Base-by-base conservation (phyloP, 371 early-diverging fungal species). In the Dichotomocladium elegans region DNA sequence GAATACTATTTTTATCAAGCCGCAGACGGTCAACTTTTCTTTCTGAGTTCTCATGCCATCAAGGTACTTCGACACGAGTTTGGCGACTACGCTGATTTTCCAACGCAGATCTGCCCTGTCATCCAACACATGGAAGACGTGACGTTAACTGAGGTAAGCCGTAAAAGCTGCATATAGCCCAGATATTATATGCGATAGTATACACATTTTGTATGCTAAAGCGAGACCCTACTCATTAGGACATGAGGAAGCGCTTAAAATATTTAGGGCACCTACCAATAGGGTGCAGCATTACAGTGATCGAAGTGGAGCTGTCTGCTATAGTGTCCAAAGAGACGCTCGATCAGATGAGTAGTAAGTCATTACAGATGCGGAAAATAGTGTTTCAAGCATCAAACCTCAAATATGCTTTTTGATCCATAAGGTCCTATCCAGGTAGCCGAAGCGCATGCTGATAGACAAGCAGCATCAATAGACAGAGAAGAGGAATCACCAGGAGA, bases 41-140 rank as follows among this genome's bases (percentile, higher is more conserved):
- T 87, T 57, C 77, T 94, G 45, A 89, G 92, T 42, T 92, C 94
- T 9, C 70, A 91, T 10, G 86, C 90, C 58, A 81, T 89, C 60
- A 84, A 87, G 22, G 72, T 91, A 4, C 63, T 94, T 42, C 80
- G 80, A 40, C 72, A 83, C 24, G 84, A 86, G 44, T 83, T 79
- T 53, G 80, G 72, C 3, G 63, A 58, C 9, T 89, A 86, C 56
- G 66, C 63, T 14, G 15, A 46, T 12, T 82, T 84, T 51, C 82
- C 85, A 10, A 25, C 12, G n/a, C n/a, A n/a, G 21, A 33, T 48
- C 11, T 5, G 10, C 1, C 29, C 12, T 24, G 49, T 31, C 7
- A 22, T 48, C 7, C 59, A 71, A 21, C 53, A 51, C 2, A 59
- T 86, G 42, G 57, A 66, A 44, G 65, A 58, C 11, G 70, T 88